A percentile compares a stretch with the other conserved stretches of the same genome.
Evolutionary conservation across 1,284 basidiomycete species (phyloP).

Genomic region (Sutorius eximius): DNA sequence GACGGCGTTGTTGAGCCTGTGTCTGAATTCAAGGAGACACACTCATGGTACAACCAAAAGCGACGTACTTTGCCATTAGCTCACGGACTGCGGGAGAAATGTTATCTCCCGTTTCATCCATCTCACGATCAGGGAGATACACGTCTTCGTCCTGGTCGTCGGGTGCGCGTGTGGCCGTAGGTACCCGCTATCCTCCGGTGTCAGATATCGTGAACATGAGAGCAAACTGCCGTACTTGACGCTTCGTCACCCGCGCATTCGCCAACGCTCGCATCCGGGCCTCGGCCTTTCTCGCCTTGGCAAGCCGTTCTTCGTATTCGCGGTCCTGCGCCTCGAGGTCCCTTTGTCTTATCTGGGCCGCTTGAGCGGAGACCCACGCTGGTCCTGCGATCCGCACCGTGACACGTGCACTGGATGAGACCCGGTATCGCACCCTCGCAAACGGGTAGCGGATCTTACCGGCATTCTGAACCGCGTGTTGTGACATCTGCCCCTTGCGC

Average conservation of each 20-base stretch:
- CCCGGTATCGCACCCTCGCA: background rate
- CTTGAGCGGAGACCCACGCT: constrained; percentile 82
- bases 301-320: constrained; percentile 62
- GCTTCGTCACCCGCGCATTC: constrained; percentile 59
- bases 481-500: constrained; percentile 53
- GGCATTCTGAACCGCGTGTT: constrained; percentile 38
- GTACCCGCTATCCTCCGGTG: constrained; percentile 23
- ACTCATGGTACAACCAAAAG: background rate
- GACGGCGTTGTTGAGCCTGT: constrained; percentile 16
- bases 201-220: constrained; percentile 11
- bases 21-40: background rate
- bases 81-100: constrained; percentile 79
- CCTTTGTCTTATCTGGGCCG: constrained; percentile 59
- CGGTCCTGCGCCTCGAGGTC: constrained; percentile 67
- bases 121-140: constrained; percentile 63
- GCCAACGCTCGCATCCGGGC: constrained; percentile 56
- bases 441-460: constrained; percentile 28
- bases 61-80: constrained; percentile 73
- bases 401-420: constrained; percentile 8
- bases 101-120: constrained; percentile 50
- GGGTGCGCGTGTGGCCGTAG: constrained; percentile 1
- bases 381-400: constrained; percentile 46
- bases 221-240: constrained; percentile 44
- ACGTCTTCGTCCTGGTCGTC: constrained; percentile 45
- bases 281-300: constrained; percentile 62